phyloP scores from a whole-genome alignment of 345 rosid species.

The Syzygium jambos region DNA sequence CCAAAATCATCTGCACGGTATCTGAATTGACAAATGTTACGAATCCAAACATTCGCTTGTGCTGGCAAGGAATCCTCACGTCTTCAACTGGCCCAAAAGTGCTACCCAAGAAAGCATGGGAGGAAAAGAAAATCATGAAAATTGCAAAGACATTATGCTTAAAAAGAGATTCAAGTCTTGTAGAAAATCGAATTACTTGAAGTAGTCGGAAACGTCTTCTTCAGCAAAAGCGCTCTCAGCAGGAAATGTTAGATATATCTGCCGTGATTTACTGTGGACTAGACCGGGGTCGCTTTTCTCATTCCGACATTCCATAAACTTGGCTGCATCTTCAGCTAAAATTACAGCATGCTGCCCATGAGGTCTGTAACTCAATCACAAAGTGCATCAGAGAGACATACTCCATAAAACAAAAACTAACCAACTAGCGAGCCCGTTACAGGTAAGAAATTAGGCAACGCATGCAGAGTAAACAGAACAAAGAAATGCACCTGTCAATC shows the following conservation, averaged over 20 bases:
- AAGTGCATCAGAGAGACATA: background rate
- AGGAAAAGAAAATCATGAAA: background rate
- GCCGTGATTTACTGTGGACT: constrained; percentile 41
- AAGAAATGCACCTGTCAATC: constrained; percentile 39
- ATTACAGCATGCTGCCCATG: constrained; percentile 69
- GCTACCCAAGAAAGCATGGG: constrained; percentile 15
- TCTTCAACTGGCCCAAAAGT: constrained; percentile 56
- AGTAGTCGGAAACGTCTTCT: constrained; percentile 58
- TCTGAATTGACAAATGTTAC: constrained; percentile 52
- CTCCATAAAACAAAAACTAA: background rate
- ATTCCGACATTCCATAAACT: constrained; percentile 25
- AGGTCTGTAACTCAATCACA: constrained; percentile 34
- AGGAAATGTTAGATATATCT: constrained; percentile 62
- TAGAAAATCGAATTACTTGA: constrained; percentile 19
- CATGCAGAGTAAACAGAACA: background rate
- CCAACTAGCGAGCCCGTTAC: background rate
- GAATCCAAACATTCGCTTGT: constrained; percentile 66
- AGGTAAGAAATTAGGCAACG: background rate
- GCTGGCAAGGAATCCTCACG: constrained; percentile 67
- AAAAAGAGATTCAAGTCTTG: background rate
- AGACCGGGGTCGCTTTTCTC: constrained; percentile 40
- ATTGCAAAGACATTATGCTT: background rate
- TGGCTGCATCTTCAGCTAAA: constrained; percentile 47
- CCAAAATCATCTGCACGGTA: constrained; percentile 45
- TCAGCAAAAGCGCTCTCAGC: constrained; percentile 58